A percentile compares a stretch with the other conserved stretches of the same genome.
These are phyloP conservation scores for Ocimum tenuiflorum DNA, from an alignment of 257 asterid species.

Conservation along the genomic window DNA sequence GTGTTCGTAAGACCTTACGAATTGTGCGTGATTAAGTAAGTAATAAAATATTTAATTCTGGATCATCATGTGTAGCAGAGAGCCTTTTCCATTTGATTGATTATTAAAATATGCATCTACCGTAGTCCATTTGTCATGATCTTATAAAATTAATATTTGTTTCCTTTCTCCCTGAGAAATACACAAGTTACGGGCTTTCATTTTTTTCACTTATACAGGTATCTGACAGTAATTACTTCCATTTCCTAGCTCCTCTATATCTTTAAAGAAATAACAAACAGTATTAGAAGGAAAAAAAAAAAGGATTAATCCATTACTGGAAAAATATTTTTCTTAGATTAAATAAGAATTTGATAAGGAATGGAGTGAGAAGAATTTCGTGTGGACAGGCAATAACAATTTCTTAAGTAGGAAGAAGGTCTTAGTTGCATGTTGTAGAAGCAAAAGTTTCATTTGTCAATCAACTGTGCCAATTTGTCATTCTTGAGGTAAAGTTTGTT, in stretches of 20 bases:
- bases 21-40: too few relatives aligned
- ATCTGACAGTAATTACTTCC: too few relatives aligned
- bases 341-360: conserved; percentile 6
- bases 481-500: neutral
- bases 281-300: too few relatives aligned
- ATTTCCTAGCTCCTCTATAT: too few relatives aligned
- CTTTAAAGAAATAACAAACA: too few relatives aligned
- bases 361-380: conserved; percentile 1
- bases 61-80: neutral
- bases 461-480: neutral
- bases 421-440: conserved; percentile 11
- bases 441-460: neutral
- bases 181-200: too few relatives aligned
- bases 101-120: too few relatives aligned
- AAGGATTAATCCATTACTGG: conserved; percentile 1
- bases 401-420: neutral
- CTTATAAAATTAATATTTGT: neutral
- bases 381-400: neutral
- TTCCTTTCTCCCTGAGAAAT: neutral
- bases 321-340: neutral
- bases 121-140: neutral
- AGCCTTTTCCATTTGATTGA: too few relatives aligned
- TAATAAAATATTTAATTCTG: neutral
- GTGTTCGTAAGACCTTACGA: too few relatives aligned
- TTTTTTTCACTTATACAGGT: neutral